A percentile compares a stretch with the other conserved stretches of the same genome.
These are phyloP conservation scores for Cocos nucifera DNA, from an alignment of 176 grass and related monocot species.

Conservation along the genomic window DNA sequence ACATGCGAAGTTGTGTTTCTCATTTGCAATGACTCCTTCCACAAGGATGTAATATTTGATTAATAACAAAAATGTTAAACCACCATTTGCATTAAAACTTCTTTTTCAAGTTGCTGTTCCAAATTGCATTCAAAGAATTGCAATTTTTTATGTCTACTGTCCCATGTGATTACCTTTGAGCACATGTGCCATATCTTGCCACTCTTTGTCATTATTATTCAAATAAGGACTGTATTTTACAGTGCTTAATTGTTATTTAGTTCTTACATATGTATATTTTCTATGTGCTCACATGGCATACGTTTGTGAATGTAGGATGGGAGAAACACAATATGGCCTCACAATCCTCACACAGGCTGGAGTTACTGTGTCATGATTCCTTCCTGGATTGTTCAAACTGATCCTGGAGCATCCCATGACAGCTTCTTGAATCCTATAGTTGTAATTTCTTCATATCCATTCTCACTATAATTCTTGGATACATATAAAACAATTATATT, in stretches of 20 bases:
- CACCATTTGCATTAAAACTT: too few species aligned
- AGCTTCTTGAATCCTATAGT: conserved; percentile 88
- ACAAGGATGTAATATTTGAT: too few species aligned
- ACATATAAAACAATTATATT: neutral
- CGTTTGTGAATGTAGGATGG: conserved; percentile 49
- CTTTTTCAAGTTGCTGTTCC: too few species aligned
- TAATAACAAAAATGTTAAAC: too few species aligned
- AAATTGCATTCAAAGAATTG: too few species aligned
- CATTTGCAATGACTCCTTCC: too few species aligned
- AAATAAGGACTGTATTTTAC: neutral
- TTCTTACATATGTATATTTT: conserved; percentile 1
- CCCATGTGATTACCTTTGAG: too few species aligned
- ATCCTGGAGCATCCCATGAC: conserved; percentile 57
- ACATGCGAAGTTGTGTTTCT: too few species aligned
- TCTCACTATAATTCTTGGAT: conserved; percentile 2
- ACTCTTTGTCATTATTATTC: too few species aligned
- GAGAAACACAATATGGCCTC: conserved; percentile 87
- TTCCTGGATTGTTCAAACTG: conserved; percentile 79
- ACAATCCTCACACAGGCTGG: conserved; percentile 91
- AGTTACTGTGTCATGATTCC: conserved; percentile 95
- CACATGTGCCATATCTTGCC: too few species aligned
- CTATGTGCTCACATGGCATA: neutral
- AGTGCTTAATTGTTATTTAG: neutral
- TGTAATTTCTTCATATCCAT: conserved; percentile 45
- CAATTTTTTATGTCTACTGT: too few species aligned